Evolutionary conservation across 1,284 basidiomycete genomes (phyloP).

Genomic region (Ceratobasidium papillatum): DNA sequence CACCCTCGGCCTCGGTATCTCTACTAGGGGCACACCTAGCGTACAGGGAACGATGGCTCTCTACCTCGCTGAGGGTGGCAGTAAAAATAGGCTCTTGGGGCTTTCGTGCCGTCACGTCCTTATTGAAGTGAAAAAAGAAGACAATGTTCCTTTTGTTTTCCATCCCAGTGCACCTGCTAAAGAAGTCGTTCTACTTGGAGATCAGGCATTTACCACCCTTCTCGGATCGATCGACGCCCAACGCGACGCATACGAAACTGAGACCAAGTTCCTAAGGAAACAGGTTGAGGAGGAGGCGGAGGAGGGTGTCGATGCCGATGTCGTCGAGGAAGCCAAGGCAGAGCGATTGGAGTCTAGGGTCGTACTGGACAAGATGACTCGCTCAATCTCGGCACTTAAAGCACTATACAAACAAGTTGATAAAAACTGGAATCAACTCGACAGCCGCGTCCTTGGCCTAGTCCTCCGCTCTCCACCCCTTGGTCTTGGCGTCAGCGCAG

Average conservation of each 20-base stretch:
- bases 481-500: slow-evolving; percentile 14
- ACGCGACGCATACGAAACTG: not conserved
- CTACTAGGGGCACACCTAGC: slow-evolving; percentile 14
- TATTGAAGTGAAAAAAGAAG: not conserved
- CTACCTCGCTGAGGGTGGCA: slow-evolving; percentile 32
- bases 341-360: not conserved
- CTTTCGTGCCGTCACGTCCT: slow-evolving; percentile 40
- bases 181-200: slow-evolving; percentile 26
- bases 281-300: slow-evolving; percentile 4
- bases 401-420: not conserved
- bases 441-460: slow-evolving; percentile 29
- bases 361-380: slow-evolving; percentile 10
- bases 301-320: too few relatives aligned
- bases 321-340: too few relatives aligned
- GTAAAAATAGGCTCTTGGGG: slow-evolving; percentile 32
- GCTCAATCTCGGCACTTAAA: not conserved
- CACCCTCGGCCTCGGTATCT: slow-evolving; percentile 39
- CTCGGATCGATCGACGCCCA: not conserved
- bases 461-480: slow-evolving; percentile 38
- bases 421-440: not conserved
- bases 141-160: not conserved
- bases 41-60: slow-evolving; percentile 28
- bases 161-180: not conserved
- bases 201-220: not conserved
- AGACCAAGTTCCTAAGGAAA: not conserved